phyloP scores from a whole-genome alignment of 768 basidiomycete genomes.

The Hygrocybe punicea region DNA sequence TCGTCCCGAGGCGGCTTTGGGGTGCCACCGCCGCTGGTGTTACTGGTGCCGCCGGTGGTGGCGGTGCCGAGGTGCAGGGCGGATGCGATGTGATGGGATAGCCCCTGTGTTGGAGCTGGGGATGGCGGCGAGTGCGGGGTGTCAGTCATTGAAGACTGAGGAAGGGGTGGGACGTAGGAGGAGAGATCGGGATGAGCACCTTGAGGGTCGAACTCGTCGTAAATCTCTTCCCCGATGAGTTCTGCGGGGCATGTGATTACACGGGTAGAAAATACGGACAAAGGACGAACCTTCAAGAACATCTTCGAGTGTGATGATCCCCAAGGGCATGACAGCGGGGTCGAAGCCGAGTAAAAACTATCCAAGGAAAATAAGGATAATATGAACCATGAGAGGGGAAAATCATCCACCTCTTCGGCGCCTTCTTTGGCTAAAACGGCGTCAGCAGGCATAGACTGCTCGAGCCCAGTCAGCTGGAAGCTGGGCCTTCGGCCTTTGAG shows the following conservation, averaged over 20 bases:
- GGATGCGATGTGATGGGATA: background rate
- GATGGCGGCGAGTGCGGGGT: background rate
- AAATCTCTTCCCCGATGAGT: slow-evolving; percentile 89
- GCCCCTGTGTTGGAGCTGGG: background rate
- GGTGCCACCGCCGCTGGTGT: background rate
- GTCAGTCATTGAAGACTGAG: background rate
- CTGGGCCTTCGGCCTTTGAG: slow-evolving; percentile 32
- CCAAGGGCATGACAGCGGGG: slow-evolving; percentile 77
- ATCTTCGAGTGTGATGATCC: slow-evolving; percentile 91
- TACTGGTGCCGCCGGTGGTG: background rate
- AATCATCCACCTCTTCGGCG: slow-evolving; percentile 61
- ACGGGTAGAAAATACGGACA: background rate
- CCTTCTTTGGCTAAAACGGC: slow-evolving; percentile 73
- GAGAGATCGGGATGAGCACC: slow-evolving; percentile 52
- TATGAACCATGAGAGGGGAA: background rate
- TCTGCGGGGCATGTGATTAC: slow-evolving; percentile 42
- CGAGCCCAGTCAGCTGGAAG: slow-evolving; percentile 48
- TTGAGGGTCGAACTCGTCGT: slow-evolving; percentile 84
- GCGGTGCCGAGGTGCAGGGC: background rate
- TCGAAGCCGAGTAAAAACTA: slow-evolving; percentile 84
- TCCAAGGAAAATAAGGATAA: background rate
- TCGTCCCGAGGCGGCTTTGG: background rate
- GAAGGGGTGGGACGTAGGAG: background rate
- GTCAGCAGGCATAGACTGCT: slow-evolving; percentile 87
- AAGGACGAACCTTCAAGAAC: slow-evolving; percentile 70